A percentile compares a stretch with the other conserved stretches of the same genome.
Evolutionary conservation across 202 grass and related monocot species (phyloP).

Genomic region (Zizania palustris): DNA sequence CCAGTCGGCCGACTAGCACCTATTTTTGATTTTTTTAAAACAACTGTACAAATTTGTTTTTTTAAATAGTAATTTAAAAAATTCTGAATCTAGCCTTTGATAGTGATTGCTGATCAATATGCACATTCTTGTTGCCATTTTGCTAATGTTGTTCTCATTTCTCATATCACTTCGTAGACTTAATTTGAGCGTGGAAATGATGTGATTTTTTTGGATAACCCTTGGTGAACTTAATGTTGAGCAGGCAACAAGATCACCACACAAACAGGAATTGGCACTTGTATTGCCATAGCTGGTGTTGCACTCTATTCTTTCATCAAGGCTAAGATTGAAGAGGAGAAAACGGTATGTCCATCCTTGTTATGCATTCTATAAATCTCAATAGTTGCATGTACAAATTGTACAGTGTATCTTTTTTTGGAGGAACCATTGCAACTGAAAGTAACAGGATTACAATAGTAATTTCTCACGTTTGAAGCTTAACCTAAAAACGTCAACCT

Average conservation of each 20-base stretch:
- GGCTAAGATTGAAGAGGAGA: conserved; percentile 86
- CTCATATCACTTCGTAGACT: background rate
- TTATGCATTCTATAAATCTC: conserved; percentile 23
- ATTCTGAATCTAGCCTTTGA: conserved; percentile 28
- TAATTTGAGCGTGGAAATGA: conserved; percentile 20
- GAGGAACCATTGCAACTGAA: background rate
- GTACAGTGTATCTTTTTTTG: background rate
- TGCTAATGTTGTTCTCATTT: background rate
- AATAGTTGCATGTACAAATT: conserved; percentile 16
- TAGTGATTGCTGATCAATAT: conserved; percentile 31
- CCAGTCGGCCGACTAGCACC: no score
- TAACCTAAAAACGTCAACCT: background rate
- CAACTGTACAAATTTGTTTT: no score
- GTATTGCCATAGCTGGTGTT: conserved; percentile 84
- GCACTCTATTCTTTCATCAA: conserved; percentile 87
- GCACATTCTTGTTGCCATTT: conserved; percentile 15
- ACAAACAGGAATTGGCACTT: conserved; percentile 89
- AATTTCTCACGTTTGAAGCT: background rate
- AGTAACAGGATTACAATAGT: background rate
- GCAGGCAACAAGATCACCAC: conserved; percentile 85
- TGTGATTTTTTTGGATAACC: conserved; percentile 7
- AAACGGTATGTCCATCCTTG: conserved; percentile 59
- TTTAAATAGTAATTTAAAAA: no score
- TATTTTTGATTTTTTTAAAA: no score
- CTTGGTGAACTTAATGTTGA: conserved; percentile 38